Percentiles rank a stretch among this genome's conserved stretches.
These are phyloP conservation scores for Falciphora oryzae DNA, from an alignment of 2,329 filamentous ascomycete genomes.

Conservation along the genomic window DNA sequence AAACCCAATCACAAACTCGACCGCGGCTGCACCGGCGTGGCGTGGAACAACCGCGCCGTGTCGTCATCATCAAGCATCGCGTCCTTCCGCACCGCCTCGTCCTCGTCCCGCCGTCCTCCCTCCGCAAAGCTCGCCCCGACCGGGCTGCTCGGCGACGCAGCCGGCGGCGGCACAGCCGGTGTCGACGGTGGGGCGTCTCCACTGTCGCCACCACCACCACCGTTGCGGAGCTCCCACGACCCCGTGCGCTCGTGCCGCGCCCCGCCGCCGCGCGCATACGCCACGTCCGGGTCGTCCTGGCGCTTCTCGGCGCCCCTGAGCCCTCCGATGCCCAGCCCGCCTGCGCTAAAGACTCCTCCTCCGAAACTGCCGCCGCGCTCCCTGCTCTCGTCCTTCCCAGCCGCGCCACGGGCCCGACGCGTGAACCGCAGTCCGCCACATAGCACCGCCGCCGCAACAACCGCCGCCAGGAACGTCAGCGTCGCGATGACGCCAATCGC, in stretches of 20 bases:
- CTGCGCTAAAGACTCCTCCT: constrained; percentile 21
- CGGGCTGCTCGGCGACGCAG: neutral
- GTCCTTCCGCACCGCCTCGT: constrained; percentile 16
- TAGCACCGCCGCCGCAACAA: constrained; percentile 16
- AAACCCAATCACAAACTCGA: constrained; percentile 30
- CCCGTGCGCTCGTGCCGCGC: constrained; percentile 38
- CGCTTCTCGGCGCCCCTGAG: constrained; percentile 42
- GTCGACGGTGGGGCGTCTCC: constrained; percentile 15
- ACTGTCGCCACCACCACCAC: constrained; percentile 12
- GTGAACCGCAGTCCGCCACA: constrained; percentile 23
- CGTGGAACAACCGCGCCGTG: constrained; percentile 29
- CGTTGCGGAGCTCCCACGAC: constrained; percentile 41
- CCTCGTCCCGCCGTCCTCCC: constrained; percentile 11
- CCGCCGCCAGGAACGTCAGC: constrained; percentile 26
- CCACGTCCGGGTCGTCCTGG: constrained; percentile 37
- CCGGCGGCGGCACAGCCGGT: neutral
- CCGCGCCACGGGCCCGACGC: constrained; percentile 26
- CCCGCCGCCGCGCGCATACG: constrained; percentile 30
- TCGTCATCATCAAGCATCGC: constrained; percentile 22
- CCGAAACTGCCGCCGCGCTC: constrained; percentile 35
- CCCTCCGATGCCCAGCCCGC: constrained; percentile 21
- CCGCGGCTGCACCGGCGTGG: constrained; percentile 30
- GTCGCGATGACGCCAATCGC: constrained; percentile 40
- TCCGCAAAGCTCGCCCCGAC: neutral
- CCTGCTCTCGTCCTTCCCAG: constrained; percentile 34